Conservation (phyloP, 2,329 filamentous ascomycete genomes). For the Claviceps spartinae region DNA sequence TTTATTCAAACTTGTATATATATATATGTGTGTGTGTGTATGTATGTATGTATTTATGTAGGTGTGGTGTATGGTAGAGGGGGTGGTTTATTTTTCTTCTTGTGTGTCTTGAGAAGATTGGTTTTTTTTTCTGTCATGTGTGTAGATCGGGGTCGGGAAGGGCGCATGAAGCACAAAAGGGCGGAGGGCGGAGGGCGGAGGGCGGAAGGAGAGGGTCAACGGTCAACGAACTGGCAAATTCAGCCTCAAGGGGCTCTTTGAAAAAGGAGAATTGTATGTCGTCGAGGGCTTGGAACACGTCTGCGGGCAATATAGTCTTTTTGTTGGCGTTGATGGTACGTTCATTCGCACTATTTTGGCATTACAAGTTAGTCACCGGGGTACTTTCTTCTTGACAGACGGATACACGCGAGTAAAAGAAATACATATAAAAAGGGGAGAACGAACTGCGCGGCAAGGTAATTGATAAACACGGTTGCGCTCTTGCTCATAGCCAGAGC, state of each 20-base stretch:
- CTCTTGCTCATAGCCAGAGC: constrained; percentile 68
- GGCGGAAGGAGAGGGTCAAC: too few species aligned
- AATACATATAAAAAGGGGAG: neutral
- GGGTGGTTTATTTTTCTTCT: too few species aligned
- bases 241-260: constrained; percentile 53
- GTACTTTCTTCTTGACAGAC: too few species aligned
- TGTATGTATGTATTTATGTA: neutral
- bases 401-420: too few species aligned
- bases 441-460: constrained; percentile 56
- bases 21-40: neutral
- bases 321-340: constrained; percentile 52
- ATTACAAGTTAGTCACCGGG: neutral
- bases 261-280: constrained; percentile 67
- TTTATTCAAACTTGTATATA: neutral
- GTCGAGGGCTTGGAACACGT: constrained; percentile 66
- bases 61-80: neutral
- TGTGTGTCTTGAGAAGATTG: too few species aligned
- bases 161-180: too few species aligned
- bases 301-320: constrained; percentile 64
- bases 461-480: constrained; percentile 73
- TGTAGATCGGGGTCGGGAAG: too few species aligned
- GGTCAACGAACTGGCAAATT: constrained; percentile 52
- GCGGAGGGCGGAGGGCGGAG: too few species aligned
- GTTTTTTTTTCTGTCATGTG: too few species aligned
- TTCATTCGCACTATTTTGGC: constrained; percentile 51